Conservation (phyloP, 495 filamentous ascomycete genomes). For the Rhizodiscina lignyota region DNA sequence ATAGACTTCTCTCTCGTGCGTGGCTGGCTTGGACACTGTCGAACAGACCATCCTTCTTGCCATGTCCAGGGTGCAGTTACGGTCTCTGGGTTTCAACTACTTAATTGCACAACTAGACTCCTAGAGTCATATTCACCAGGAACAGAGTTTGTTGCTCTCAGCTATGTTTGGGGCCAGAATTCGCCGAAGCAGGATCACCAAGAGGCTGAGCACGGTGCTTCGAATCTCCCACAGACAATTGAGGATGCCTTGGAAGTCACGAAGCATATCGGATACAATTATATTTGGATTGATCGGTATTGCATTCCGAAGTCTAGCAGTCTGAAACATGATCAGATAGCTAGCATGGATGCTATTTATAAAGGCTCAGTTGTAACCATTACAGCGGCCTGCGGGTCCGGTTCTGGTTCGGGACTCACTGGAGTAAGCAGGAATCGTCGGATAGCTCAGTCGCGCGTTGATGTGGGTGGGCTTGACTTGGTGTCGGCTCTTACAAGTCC, state of each 20-base stretch:
- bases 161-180: neutral
- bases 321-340: constrained; percentile 7
- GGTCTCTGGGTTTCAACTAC: no score
- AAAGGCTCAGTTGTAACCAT: constrained; percentile 2
- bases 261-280: neutral
- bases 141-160: constrained; percentile 8
- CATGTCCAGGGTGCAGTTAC: no score
- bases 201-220: no score
- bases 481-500: no score
- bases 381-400: constrained; percentile 1
- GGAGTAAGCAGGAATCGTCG: neutral
- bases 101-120: no score
- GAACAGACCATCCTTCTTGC: no score
- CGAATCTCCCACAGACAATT: neutral
- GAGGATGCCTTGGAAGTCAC: neutral
- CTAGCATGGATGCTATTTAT: constrained; percentile 5
- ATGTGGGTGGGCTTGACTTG: neutral
- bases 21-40: no score
- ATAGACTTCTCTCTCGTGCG: no score
- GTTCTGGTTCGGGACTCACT: constrained; percentile 1
- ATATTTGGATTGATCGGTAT: constrained; percentile 1
- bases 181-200: neutral
- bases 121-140: no score
- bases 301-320: constrained; percentile 6
- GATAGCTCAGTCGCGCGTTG: neutral